Base-by-base conservation (phyloP, 768 basidiomycete species). In the Gloeopeniophorella convolvens region DNA sequence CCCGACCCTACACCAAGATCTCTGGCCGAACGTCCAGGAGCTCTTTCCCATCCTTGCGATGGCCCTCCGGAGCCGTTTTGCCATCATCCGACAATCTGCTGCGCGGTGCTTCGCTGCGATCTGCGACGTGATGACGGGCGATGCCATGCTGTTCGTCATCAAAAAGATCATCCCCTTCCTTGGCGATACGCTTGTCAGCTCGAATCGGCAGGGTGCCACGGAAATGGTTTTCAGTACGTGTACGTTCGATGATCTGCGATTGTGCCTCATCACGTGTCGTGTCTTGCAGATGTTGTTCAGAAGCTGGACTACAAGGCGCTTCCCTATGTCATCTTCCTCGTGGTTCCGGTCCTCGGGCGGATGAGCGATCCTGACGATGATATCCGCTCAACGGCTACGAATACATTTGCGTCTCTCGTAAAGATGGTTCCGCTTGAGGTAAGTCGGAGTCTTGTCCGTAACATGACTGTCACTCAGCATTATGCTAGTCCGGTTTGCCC, bases 391-490 rank as follows among this genome's bases (percentile, higher is more conserved):
- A 82, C 91, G 2, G 85, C 96, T 3, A 98, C 96, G n/a, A 93
- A 92, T 62, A 94, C 93, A 0, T 99, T 99, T 62, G 96, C 96
- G 0, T 88, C 91, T 0, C 70, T 99, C 15, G 90, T 99, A 55
- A 97, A 98, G 72, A 95, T 99, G 87, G 91, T 98, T 11, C 96
- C 96, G 5, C 74, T 99, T 0, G 96, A 98, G 78, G 93, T 92
- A 54, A 53, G 74, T 59, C 18, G 4, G 31, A 21, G 15, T 34
- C n/a, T n/a, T n/a, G 18, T 36, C 24, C 42, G 24, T 37, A 23
- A 3, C 21, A 3, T 27, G 15, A 18, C 31, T 27, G 5, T 35
- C 15, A 16, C 18, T 51, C 20, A 54, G 28, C 42, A 27, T 23
- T 5, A 26, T 54, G 20, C 8, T 48, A 96, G 92, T 90, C 91